phyloP scores from a whole-genome alignment of 768 basidiomycete genomes.

The Mycena pura region DNA sequence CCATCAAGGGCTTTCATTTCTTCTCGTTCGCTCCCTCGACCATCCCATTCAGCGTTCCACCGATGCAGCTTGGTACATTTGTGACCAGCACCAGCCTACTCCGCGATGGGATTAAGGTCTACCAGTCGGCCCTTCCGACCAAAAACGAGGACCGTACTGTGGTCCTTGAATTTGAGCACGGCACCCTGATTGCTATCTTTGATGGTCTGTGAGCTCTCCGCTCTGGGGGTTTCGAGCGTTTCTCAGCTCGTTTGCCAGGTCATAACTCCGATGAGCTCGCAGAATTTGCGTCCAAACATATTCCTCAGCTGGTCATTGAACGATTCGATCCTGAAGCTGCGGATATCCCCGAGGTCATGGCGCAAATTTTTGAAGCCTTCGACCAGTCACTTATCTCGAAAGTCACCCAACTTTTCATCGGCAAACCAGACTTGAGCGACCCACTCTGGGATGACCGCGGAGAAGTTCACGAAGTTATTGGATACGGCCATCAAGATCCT shows the following conservation, averaged over 20 bases:
- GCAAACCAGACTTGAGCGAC: conserved; percentile 1
- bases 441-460: conserved; percentile 2
- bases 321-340: not conserved
- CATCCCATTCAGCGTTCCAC: too few species aligned
- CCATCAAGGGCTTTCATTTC: too few species aligned
- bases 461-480: conserved; percentile 5
- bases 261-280: conserved; percentile 6
- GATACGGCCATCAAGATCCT: not conserved
- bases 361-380: conserved; percentile 13
- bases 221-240: not conserved
- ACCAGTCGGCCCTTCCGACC: not conserved
- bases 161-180: conserved; percentile 16
- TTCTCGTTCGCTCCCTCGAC: too few species aligned
- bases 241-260: not conserved
- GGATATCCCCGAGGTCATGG: conserved; percentile 6
- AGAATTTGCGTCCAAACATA: not conserved
- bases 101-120: not conserved
- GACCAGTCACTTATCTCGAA: conserved; percentile 5
- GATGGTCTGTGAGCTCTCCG: conserved; percentile 6
- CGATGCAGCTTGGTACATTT: not conserved
- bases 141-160: conserved; percentile 15
- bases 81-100: not conserved
- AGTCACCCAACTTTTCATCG: conserved; percentile 1
- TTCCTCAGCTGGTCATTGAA: conserved; percentile 13
- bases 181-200: conserved; percentile 17